These are phyloP conservation scores for Clarireedia hainanense DNA, from an alignment of 2,329 filamentous ascomycete genomes.

Conservation along the genomic window DNA sequence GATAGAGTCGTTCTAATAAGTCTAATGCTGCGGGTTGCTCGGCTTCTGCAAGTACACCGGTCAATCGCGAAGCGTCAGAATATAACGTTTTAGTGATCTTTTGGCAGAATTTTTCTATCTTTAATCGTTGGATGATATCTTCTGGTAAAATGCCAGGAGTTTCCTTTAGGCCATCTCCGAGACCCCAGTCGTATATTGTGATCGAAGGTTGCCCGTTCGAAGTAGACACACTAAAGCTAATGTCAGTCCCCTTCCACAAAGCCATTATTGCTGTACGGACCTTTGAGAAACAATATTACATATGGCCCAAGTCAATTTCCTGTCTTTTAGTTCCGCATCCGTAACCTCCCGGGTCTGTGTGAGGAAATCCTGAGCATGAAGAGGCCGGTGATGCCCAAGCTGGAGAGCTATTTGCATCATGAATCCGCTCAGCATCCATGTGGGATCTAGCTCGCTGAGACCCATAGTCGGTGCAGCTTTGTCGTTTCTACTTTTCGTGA, in stretches of 20 bases:
- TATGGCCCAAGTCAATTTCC: conserved; percentile 58
- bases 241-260: not conserved
- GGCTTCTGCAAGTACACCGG: conserved; percentile 32
- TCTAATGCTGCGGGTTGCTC: conserved; percentile 37
- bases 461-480: conserved; percentile 8
- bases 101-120: conserved; percentile 50
- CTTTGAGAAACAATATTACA: conserved; percentile 62
- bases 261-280: conserved; percentile 26
- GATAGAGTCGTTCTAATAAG: conserved; percentile 28
- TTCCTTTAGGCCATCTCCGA: conserved; percentile 35
- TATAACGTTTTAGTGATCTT: conserved; percentile 49
- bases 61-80: conserved; percentile 40
- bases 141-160: conserved; percentile 40
- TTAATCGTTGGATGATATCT: conserved; percentile 42
- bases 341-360: conserved; percentile 18
- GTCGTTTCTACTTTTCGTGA: conserved; percentile 11
- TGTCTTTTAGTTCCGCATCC: conserved; percentile 34
- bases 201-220: conserved; percentile 60
- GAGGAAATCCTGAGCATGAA: conserved; percentile 16
- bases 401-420: conserved; percentile 27
- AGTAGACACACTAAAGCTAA: conserved; percentile 46
- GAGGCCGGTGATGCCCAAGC: conserved; percentile 23
- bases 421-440: conserved; percentile 22
- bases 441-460: conserved; percentile 15
- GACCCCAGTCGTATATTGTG: conserved; percentile 52